Conservation (phyloP, 176 grass and related monocot species). For the Zizania latifolia region DNA sequence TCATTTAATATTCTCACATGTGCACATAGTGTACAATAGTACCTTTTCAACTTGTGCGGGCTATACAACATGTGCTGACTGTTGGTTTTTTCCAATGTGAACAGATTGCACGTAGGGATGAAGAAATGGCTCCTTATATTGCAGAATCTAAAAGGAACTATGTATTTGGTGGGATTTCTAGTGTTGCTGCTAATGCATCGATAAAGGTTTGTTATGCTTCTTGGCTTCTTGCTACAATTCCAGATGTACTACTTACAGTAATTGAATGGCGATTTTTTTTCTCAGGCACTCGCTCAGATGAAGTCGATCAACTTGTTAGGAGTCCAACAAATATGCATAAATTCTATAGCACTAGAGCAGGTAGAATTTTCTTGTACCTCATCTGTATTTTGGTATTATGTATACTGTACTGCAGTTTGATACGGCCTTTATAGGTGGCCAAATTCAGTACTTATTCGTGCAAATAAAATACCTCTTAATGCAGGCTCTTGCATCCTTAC, state of each 20-base stretch:
- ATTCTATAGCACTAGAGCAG: conserved; percentile 92
- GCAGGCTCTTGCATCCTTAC: conserved; percentile 88
- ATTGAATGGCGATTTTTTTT: conserved; percentile 21
- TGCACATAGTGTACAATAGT: neutral
- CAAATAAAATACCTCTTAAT: conserved; percentile 19
- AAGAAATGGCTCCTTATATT: conserved; percentile 91
- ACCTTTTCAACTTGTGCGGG: neutral
- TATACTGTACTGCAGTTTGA: neutral
- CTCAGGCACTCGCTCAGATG: conserved; percentile 83
- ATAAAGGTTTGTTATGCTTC: conserved; percentile 69
- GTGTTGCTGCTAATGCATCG: conserved; percentile 82
- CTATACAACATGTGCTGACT: neutral
- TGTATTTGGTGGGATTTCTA: conserved; percentile 93
- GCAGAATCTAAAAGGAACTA: conserved; percentile 84
- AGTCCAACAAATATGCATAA: conserved; percentile 98
- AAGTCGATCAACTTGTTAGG: conserved; percentile 95
- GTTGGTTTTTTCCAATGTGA: conserved; percentile 1
- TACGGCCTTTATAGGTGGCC: neutral
- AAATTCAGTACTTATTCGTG: neutral
- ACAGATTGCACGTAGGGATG: conserved; percentile 82
- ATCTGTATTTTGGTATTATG: conserved; percentile 2
- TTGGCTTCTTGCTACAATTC: conserved; percentile 20
- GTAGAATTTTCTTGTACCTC: conserved; percentile 27
- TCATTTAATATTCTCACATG: neutral
- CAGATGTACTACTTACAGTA: conserved; percentile 27